Base-by-base conservation (phyloP, 441 rosid species). In the Erodium trifolium region DNA sequence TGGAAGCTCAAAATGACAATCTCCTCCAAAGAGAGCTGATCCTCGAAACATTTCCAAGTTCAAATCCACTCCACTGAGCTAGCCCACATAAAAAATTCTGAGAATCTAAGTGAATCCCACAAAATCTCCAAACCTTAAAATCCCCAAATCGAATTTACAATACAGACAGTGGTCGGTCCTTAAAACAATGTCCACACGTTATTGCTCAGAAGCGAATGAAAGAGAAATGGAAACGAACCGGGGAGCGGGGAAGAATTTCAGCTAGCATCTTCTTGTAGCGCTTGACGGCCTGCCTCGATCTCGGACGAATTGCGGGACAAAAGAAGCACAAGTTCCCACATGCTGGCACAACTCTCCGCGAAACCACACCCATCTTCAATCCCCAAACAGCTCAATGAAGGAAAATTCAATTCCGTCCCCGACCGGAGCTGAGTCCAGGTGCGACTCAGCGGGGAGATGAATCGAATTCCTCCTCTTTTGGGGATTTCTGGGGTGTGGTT, bases 231-330 rank as follows among this genome's bases (percentile, higher is more conserved):
- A 14, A 53, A 1, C 80, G 45, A 67, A 88, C 96, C 85, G 82
- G 83, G 67, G 85, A 71, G 45, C 86, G 76, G 69, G 87, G 87
- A 69, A 84, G 87, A 19, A 90, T 88, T 10, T 86, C 88, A 64
- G 89, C 73, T 39, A 90, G 84, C 75, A 90, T 79, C 69, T 85
- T 86, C 80, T 90, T 88, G 82, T 86, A 88, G 68, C 96, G 83
- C 71, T 84, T 86, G 16, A 88, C 84, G 7, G 93, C 93, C 67
- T 88, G 92, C 78, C 92, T 82, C 29, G 96, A 90, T 80, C 93
- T 85, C 6, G 89, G 78, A 0, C 90, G 82, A 71, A 90, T 78
- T 11, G 89, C 71, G 2, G 93, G 92, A 70, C 92, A 83, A 71
- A 82, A 85, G 80, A 78, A 85, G 73, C 92, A 87, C 47, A 87